Conservation (phyloP, 1,284 basidiomycete genomes). For the Ceratorhiza oryzae-sativae region DNA sequence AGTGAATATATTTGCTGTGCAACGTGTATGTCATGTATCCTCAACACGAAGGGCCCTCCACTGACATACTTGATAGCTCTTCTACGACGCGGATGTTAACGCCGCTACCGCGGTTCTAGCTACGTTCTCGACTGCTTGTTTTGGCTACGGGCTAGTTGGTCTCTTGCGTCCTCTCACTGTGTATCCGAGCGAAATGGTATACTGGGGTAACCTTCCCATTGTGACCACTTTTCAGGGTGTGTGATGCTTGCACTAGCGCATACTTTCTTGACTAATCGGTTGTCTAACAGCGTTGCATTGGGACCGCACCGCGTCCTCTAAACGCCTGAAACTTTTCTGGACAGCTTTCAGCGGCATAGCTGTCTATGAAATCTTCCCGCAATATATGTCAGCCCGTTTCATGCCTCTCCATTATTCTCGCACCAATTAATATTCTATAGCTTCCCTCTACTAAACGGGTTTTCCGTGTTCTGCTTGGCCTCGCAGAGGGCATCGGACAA, state of each 20-base stretch:
- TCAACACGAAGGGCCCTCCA: not conserved
- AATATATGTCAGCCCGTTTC: slow-evolving; percentile 57
- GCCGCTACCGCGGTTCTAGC: slow-evolving; percentile 66
- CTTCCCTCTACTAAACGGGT: slow-evolving; percentile 64
- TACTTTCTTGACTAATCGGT: not conserved
- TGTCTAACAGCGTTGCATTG: slow-evolving; percentile 59
- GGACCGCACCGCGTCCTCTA: slow-evolving; percentile 56
- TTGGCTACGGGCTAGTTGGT: slow-evolving; percentile 69
- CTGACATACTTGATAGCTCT: slow-evolving; percentile 54
- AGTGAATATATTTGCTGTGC: slow-evolving; percentile 67
- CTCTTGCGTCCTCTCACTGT: slow-evolving; percentile 66
- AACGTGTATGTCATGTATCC: slow-evolving; percentile 57
- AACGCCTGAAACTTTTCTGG: slow-evolving; percentile 69
- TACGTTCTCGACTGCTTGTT: slow-evolving; percentile 69
- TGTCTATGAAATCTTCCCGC: slow-evolving; percentile 62
- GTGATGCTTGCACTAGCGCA: not conserved
- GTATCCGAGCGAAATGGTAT: slow-evolving; percentile 75
- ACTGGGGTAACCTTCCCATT: slow-evolving; percentile 65
- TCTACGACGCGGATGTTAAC: slow-evolving; percentile 63
- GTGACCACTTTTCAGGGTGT: slow-evolving; percentile 68
- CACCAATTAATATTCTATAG: slow-evolving; percentile 43
- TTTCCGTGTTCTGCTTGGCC: slow-evolving; percentile 65
- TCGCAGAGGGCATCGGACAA: slow-evolving; percentile 57
- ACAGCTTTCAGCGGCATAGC: slow-evolving; percentile 63
- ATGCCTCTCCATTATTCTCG: not conserved